Evolutionary conservation across 2,329 filamentous ascomycete species (phyloP), one percentile per base, ranked within the genome.

Genomic region (Ambrosiella beaveri): DNA sequence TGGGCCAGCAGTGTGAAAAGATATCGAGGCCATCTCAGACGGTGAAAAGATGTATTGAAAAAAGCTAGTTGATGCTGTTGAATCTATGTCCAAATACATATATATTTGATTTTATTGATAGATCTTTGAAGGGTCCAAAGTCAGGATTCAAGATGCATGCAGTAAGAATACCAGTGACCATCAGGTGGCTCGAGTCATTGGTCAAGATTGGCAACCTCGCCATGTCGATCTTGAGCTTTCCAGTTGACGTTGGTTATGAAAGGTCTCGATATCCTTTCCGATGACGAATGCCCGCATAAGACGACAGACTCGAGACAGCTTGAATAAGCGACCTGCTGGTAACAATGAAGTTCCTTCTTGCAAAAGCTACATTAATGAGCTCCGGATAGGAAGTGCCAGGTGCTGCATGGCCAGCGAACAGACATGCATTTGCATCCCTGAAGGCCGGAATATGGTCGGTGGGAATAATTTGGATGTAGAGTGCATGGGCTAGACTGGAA

Each of bases 371-470:
- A 51, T 51, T 51, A 19, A n/a, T 19, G 19, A 51, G 47, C 9
- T 7, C 17, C 35, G 47, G 27, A 51, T 7, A 51, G 47, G 35
- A 17, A 15, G 39, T n/a, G 37, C 53, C 53, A 55, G 53, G 15
- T 55, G 47, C 53, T 55, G 53, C 53, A 55, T 44, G 53, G 53
- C 37, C 39, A 54, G 51, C 51, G 40, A 55, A 55, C 13, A 35
- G 39, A 44, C 53, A 55, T 55, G 53, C 53, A 54, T 54, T 15
- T 38, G 52, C 35, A 54, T 54, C 52, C 52, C 35, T 51, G 27
- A 35, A 35, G 47, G n/a, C 11, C 27, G 2, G 47, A 35, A 12
- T 9, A 35, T 51, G 47, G 47, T 8, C 17, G 15, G 44, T 47
- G 11, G 47, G 47, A 51, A 36, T 5, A 51, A 27, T 51, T 4